These are phyloP conservation scores for Aspergillus sp. DNA, from an alignment of 2,329 filamentous ascomycete genomes.

Conservation along the genomic window DNA sequence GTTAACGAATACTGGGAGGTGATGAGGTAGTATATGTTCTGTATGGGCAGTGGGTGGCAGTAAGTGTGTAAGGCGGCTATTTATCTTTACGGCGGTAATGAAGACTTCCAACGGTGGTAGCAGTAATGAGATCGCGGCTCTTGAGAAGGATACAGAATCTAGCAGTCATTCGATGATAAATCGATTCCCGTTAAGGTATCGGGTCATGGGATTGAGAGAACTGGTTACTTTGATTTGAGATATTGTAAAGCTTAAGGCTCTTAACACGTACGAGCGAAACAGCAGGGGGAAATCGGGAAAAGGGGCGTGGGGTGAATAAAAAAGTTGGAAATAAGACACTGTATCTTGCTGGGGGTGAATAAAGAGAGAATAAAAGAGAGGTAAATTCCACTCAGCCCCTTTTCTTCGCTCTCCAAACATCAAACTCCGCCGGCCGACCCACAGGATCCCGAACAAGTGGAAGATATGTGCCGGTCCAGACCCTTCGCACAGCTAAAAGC, in stretches of 20 bases:
- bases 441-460: slow-evolving; percentile 39
- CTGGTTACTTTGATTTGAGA: slow-evolving; percentile 23
- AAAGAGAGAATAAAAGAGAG: slow-evolving; percentile 44
- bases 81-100: too few relatives aligned
- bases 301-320: slow-evolving; percentile 30
- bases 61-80: too few relatives aligned
- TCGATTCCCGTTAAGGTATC: not conserved
- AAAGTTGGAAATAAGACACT: slow-evolving; percentile 35
- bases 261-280: slow-evolving; percentile 14
- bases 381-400: slow-evolving; percentile 45
- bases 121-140: too few relatives aligned
- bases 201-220: slow-evolving; percentile 2
- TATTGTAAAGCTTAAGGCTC: slow-evolving; percentile 16
- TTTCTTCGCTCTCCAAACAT: slow-evolving; percentile 45
- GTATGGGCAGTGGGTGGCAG: too few relatives aligned
- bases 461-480: slow-evolving; percentile 41
- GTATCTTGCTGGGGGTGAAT: slow-evolving; percentile 45
- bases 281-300: slow-evolving; percentile 17
- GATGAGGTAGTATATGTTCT: too few relatives aligned
- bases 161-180: not conserved
- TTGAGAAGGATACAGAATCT: too few relatives aligned
- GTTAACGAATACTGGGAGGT: too few relatives aligned
- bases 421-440: slow-evolving; percentile 47
- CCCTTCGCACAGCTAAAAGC: slow-evolving; percentile 40
- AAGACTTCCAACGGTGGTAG: too few relatives aligned